These are phyloP conservation scores for Paecilomyces formosus DNA, from an alignment of 2,329 filamentous ascomycete genomes.

Conservation along the genomic window DNA sequence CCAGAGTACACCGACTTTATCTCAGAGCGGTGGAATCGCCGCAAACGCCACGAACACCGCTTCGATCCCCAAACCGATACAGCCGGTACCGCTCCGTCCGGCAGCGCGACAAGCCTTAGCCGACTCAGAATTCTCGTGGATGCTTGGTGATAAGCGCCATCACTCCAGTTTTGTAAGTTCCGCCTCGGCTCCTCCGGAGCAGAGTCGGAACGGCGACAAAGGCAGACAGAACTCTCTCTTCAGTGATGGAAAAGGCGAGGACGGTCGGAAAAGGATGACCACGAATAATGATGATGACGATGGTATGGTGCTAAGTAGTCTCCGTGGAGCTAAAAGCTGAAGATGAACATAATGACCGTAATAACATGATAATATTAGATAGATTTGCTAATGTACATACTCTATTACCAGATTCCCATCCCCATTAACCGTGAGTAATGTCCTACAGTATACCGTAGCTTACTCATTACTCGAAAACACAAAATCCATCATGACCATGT, in stretches of 20 bases:
- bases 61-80: constrained; percentile 4
- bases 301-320: constrained; percentile 31
- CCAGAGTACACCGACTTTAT: not conserved
- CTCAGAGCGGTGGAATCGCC: not conserved
- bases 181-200: constrained; percentile 37
- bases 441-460: no score
- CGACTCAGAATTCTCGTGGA: constrained; percentile 44
- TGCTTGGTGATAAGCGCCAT: constrained; percentile 39
- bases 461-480: no score
- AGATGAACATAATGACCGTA: not conserved
- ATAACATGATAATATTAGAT: not conserved
- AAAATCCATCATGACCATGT: no score
- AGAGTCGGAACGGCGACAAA: constrained; percentile 28
- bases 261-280: constrained; percentile 18
- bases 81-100: constrained; percentile 16
- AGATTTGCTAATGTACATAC: not conserved
- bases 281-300: constrained; percentile 30
- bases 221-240: constrained; percentile 26
- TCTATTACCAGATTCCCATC: no score
- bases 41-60: constrained; percentile 1
- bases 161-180: constrained; percentile 40
- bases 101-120: constrained; percentile 33
- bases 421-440: no score
- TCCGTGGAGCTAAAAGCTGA: constrained; percentile 16
- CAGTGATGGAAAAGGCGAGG: constrained; percentile 18